These are phyloP conservation scores for Paspalum vaginatum DNA, from an alignment of 176 grass and related monocot genomes.

Conservation along the genomic window DNA sequence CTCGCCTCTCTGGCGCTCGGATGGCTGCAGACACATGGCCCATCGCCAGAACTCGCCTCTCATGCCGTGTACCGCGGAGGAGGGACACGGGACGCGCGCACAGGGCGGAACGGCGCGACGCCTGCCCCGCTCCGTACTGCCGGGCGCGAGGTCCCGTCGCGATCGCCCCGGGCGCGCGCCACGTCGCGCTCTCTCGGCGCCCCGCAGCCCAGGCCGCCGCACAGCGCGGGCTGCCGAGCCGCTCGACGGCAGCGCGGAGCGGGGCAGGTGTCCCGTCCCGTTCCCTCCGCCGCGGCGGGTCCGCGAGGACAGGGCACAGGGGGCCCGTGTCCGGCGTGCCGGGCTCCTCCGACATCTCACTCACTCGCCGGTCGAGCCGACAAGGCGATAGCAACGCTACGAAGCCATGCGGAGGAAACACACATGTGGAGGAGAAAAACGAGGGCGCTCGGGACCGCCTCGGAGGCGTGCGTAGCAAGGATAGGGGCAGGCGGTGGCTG, in stretches of 20 bases:
- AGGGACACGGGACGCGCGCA: conserved; percentile 23
- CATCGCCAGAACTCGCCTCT: neutral
- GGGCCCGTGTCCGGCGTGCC: neutral
- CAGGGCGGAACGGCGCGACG: neutral
- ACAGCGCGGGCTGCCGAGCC: neutral
- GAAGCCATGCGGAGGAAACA: neutral
- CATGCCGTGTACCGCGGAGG: neutral
- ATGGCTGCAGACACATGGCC: neutral
- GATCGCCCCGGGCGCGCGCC: conserved; percentile 10
- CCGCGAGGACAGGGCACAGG: neutral
- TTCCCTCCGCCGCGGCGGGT: neutral
- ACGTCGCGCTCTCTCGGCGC: neutral
- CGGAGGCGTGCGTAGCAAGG: neutral
- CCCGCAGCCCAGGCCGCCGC: neutral
- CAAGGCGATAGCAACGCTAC: no score
- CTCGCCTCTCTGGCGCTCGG: neutral
- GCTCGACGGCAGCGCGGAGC: neutral
- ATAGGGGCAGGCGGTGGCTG: no score
- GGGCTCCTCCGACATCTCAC: neutral
- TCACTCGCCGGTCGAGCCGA: neutral
- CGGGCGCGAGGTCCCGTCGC: neutral
- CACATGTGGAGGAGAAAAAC: neutral
- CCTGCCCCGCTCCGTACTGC: conserved; percentile 5
- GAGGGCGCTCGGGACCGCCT: neutral
- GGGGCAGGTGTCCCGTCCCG: neutral